A percentile compares a stretch with the other conserved stretches of the same genome.
Conservation (phyloP, 2,329 filamentous ascomycete genomes). For the Pseudogymnoascus sp. region DNA sequence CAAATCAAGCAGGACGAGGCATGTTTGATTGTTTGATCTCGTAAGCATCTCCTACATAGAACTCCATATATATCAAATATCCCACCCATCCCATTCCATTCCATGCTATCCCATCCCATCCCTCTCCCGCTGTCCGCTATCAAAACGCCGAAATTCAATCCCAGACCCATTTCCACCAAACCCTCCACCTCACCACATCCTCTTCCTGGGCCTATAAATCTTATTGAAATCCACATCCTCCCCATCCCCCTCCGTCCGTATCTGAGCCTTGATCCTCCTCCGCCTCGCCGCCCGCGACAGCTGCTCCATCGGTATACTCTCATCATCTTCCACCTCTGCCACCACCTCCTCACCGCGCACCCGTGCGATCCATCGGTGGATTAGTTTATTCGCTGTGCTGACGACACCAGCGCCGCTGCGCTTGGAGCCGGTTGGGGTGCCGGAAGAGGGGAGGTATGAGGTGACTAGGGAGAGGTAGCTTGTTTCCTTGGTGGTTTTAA, state of each 20-base stretch:
- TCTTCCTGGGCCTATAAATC: constrained; percentile 8
- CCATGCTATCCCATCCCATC: background rate
- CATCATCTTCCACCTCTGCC: background rate
- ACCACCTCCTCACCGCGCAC: background rate
- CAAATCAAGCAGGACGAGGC: background rate
- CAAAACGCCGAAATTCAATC: background rate
- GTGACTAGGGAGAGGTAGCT: background rate
- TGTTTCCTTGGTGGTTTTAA: constrained; percentile 31
- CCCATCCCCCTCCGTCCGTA: background rate
- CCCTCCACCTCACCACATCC: background rate
- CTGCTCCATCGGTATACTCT: background rate
- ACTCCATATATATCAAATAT: constrained; percentile 4
- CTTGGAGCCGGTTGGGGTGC: background rate
- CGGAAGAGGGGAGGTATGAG: background rate
- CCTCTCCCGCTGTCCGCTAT: background rate
- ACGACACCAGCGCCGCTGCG: background rate
- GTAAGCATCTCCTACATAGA: background rate
- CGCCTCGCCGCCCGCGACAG: background rate
- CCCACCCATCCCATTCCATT: background rate
- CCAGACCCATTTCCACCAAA: background rate
- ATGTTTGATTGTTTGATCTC: background rate
- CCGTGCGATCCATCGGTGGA: background rate
- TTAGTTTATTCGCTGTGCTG: background rate
- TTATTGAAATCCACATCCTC: constrained; percentile 7
- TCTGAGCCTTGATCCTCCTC: constrained; percentile 3